Evolutionary conservation across 129 eudicot genomes (phyloP).

Genomic region (Smallanthus sonchifolius): DNA sequence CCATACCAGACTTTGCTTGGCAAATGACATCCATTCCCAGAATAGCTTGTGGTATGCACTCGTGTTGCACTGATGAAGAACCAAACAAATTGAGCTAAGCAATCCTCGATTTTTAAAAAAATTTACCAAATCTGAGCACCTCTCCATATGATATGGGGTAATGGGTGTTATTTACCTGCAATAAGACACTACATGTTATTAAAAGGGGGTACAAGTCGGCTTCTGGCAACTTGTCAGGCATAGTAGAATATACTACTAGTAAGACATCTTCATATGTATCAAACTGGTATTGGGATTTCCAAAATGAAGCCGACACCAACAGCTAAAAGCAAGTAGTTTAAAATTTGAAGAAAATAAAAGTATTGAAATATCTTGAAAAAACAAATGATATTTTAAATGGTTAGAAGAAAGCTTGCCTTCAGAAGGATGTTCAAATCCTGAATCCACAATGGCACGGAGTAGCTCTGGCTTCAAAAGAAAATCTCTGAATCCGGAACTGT

Average conservation of each 20-base stretch:
- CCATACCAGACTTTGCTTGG: conserved; percentile 99
- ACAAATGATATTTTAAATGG: background rate
- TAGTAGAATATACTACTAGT: background rate
- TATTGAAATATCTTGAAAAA: background rate
- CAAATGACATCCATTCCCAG: conserved; percentile 99
- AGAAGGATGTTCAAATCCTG: conserved; percentile 99
- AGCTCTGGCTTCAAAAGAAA: conserved; percentile 97
- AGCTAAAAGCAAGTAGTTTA: background rate
- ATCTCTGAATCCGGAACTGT: conserved; percentile 99
- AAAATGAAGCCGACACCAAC: background rate
- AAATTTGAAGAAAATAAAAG: background rate
- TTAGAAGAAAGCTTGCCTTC: conserved; percentile 67
- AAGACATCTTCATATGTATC: background rate
- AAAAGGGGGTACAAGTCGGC: background rate
- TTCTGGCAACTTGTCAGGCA: background rate
- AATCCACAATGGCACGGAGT: conserved; percentile 94
- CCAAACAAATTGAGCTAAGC: conserved; percentile 77
- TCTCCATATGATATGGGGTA: conserved; percentile 64
- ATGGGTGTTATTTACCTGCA: conserved; percentile 79
- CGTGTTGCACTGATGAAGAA: conserved; percentile 97
- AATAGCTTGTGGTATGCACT: conserved; percentile 98
- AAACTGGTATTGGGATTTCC: background rate
- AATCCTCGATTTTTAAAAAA: conserved; percentile 63
- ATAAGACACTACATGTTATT: conserved; percentile 8
- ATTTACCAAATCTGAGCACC: conserved; percentile 56